Evolutionary conservation across 2,329 filamentous ascomycete genomes (phyloP).

Genomic region (Nemania diffusa): DNA sequence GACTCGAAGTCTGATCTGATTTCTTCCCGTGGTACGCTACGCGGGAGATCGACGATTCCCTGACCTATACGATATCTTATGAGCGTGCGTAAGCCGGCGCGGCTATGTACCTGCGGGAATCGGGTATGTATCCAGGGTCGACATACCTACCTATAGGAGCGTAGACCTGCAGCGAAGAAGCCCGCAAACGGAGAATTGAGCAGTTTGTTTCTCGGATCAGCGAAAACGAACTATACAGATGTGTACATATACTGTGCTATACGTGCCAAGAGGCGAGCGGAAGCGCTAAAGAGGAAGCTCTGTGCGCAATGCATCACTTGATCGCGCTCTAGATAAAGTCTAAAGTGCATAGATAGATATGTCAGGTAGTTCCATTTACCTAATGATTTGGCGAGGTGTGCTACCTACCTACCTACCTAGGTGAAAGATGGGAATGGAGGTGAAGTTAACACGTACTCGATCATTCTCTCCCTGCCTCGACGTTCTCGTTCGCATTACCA

Average conservation of each 20-base stretch:
- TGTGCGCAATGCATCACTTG: conserved; percentile 6
- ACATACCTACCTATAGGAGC: background rate
- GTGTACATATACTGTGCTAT: background rate
- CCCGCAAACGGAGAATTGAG: conserved; percentile 11
- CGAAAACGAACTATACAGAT: background rate
- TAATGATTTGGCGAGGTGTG: background rate
- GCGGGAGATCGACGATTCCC: conserved; percentile 8
- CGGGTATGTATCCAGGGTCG: conserved; percentile 12
- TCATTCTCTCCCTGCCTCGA: background rate
- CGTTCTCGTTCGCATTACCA: background rate
- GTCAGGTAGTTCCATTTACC: background rate
- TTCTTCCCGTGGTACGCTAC: background rate
- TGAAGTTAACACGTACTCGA: background rate
- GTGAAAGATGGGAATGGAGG: background rate
- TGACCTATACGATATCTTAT: background rate
- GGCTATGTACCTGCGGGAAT: conserved; percentile 2
- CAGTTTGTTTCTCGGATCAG: background rate
- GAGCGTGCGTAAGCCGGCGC: conserved; percentile 9
- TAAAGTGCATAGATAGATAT: background rate
- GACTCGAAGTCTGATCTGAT: background rate
- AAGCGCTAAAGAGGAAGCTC: conserved; percentile 1
- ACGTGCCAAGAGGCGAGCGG: conserved; percentile 4
- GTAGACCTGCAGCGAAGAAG: conserved; percentile 14
- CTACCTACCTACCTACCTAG: background rate
- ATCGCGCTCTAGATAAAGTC: conserved; percentile 2